Conservation (phyloP, 345 rosid genomes). For the Syzygium aqueum region DNA sequence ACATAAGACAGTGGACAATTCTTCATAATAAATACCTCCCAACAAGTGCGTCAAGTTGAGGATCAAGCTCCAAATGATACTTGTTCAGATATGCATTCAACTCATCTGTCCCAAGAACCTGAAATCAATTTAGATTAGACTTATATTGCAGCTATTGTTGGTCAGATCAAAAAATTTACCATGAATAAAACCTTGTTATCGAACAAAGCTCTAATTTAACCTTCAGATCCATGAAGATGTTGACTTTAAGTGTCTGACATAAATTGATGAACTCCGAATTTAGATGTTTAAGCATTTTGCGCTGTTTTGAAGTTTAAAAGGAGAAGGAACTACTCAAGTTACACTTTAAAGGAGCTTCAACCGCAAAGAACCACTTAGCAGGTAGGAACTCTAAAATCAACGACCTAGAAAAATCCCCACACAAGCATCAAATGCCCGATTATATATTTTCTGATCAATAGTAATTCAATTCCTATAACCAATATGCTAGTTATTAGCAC, state of each 20-base stretch:
- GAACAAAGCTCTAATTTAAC: neutral
- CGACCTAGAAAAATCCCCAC: neutral
- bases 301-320: neutral
- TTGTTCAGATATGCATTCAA: conserved; percentile 82
- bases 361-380: neutral
- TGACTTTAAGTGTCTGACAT: neutral
- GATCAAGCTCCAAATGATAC: conserved; percentile 83
- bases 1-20: neutral
- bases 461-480: neutral
- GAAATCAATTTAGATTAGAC: neutral
- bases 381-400: neutral
- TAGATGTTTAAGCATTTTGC: neutral
- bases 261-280: neutral
- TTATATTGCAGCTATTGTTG: neutral
- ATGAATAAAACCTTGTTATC: neutral
- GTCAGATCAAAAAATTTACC: neutral
- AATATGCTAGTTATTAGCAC: neutral
- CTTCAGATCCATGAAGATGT: neutral
- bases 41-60: conserved; percentile 89
- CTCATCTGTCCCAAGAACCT: conserved; percentile 95
- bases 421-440: neutral
- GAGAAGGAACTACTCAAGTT: neutral
- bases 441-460: neutral
- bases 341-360: neutral
- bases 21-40: conserved; percentile 48